phyloP scores from a whole-genome alignment of 2,329 filamentous ascomycete genomes.

The Aspergillus sp. region DNA sequence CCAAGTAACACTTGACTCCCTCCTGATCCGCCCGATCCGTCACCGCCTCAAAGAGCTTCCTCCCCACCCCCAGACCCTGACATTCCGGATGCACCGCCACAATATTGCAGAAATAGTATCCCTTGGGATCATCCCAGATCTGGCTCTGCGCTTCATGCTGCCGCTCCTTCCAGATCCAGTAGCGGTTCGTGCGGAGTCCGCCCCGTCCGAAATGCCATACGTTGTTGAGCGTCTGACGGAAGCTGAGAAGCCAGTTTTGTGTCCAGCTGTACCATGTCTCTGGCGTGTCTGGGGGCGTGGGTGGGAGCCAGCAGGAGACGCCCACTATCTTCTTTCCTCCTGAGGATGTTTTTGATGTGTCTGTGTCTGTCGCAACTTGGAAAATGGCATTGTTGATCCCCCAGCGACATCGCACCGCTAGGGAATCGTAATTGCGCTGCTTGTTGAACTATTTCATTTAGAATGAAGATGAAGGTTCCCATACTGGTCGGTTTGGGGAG shows the following conservation, averaged over 20 bases:
- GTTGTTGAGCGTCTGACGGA: constrained; percentile 67
- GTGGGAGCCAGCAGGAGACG: constrained; percentile 73
- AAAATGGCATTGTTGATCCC: constrained; percentile 73
- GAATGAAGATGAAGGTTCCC: not conserved
- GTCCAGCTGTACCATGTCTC: constrained; percentile 66
- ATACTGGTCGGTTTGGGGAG: constrained; percentile 9
- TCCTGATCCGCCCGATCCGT: constrained; percentile 65
- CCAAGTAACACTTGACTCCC: constrained; percentile 67
- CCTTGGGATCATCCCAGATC: constrained; percentile 67
- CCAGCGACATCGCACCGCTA: constrained; percentile 68
- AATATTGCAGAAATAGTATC: constrained; percentile 78
- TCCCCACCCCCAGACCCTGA: constrained; percentile 68
- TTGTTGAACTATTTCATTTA: constrained; percentile 55
- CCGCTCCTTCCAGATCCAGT: constrained; percentile 73
- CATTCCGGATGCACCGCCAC: constrained; percentile 68
- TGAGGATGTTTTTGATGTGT: constrained; percentile 37
- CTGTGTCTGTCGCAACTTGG: constrained; percentile 70
- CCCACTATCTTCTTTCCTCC: constrained; percentile 53
- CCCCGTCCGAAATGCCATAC: constrained; percentile 64
- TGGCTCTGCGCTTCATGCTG: constrained; percentile 64
- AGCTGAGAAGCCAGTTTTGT: constrained; percentile 64
- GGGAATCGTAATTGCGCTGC: constrained; percentile 61
- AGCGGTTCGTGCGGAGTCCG: constrained; percentile 66
- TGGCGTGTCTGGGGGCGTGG: constrained; percentile 50
- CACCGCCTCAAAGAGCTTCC: constrained; percentile 65